phyloP scores from a whole-genome alignment of 345 rosid genomes.

The Moringa oleifera region DNA sequence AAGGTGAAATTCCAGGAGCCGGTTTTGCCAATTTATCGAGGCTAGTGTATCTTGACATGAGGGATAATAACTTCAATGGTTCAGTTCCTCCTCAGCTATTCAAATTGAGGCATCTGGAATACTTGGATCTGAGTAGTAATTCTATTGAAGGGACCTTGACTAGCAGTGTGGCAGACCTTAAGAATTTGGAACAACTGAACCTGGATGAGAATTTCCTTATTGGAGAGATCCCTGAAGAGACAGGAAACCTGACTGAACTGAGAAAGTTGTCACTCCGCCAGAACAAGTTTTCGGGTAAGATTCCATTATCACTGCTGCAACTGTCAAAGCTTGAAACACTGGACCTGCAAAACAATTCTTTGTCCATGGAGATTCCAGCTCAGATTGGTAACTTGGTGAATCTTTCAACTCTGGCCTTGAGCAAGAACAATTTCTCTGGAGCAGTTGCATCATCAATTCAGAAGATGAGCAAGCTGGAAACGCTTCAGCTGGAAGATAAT shows the following conservation, averaged over 20 bases:
- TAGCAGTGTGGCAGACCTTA: conserved; percentile 14
- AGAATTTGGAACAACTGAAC: conserved; percentile 19
- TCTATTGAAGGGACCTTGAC: conserved; percentile 17
- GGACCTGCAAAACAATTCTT: no score
- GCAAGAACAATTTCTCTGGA: conserved; percentile 9
- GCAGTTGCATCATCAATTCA: conserved; percentile 16
- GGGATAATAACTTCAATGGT: conserved; percentile 20
- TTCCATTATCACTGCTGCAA: no score
- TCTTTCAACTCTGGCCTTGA: no score
- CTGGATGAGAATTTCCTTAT: conserved; percentile 8
- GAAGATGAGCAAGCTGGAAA: conserved; percentile 9
- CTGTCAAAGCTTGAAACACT: no score
- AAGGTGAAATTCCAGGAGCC: conserved; percentile 27
- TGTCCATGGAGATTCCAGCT: no score
- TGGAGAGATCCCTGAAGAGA: conserved; percentile 23
- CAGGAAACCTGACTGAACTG: conserved; percentile 17
- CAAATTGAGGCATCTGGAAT: conserved; percentile 16
- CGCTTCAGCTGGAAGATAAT: conserved; percentile 14
- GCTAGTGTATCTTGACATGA: conserved; percentile 26
- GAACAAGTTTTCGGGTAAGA: conserved; percentile 6
- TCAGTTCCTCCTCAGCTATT: conserved; percentile 27
- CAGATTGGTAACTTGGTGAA: no score
- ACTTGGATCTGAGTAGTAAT: conserved; percentile 18
- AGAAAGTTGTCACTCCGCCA: conserved; percentile 3
- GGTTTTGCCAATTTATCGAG: conserved; percentile 29